Evolutionary conservation across 2,329 filamentous ascomycete genomes (phyloP), one percentile per base, ranked within the genome.

Genomic region (Phaeosphaeria sp.): DNA sequence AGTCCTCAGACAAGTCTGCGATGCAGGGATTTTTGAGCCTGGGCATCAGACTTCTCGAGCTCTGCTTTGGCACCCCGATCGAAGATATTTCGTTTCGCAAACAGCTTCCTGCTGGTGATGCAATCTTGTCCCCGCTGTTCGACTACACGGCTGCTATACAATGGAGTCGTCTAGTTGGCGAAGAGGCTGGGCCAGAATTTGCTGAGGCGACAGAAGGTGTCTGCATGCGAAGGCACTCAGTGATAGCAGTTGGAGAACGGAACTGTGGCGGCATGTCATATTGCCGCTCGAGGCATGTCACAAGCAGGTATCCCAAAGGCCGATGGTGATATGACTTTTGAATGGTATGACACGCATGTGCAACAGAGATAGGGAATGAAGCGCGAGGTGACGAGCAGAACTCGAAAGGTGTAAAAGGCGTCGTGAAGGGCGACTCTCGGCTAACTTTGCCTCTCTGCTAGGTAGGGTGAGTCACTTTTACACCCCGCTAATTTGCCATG

Each of bases 141-240:
- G 56, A 64, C 44, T 60, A 60, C 42, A 55, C 51, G 9, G 61
- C 61, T 6, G 56, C 63, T 2, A 24, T 66, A 9, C 49, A 60
- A 47, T 64, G 63, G 61, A 62, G 58, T 47, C 55, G 51, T 33
- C 49, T 39, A n/a, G 61, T 59, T 17, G 48, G 47, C 33, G 59
- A 64, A 27, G 56, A 64, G 47, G 63, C 59, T 22, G 59, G 58
- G 3, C 54, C 61, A 20, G 55, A 63, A 5, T 64, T 60, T 52
- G 56, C 61, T 6, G 56, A 57, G 22, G 60, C 53, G n/a, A 49
- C 64, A 7, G 57, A 61, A 9, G 56, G 60, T 65, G 60, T 51
- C 48, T 64, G 47, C 50, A 53, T 46, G 49, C 52, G 2, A 58
- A 66, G 24, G 39, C 52, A 24, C 22, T 52, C 18, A 56, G 22